These are phyloP conservation scores for Boletus albobrunnescens DNA, from an alignment of 1,284 basidiomycete species.

Conservation along the genomic window DNA sequence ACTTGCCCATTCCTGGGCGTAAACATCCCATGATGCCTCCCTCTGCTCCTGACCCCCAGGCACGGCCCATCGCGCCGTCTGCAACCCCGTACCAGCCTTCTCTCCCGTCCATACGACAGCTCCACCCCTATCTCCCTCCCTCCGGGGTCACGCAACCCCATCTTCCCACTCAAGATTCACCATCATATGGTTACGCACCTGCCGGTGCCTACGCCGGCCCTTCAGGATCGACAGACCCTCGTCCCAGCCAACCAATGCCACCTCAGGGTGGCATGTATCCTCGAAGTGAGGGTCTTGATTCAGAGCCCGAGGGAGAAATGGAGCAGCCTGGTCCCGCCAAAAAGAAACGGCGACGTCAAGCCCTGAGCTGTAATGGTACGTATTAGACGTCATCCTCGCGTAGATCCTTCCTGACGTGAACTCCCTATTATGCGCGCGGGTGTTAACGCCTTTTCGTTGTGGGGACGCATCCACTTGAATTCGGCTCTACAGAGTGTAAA, in stretches of 20 bases:
- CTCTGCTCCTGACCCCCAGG: constrained; percentile 21
- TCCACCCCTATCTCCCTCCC: constrained; percentile 57
- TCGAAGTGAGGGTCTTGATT: constrained; percentile 39
- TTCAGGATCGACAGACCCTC: constrained; percentile 31
- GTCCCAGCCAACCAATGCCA: constrained; percentile 20
- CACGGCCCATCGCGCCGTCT: constrained; percentile 26
- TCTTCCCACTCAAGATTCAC: constrained; percentile 17
- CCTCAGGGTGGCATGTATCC: constrained; percentile 30
- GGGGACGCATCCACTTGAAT: constrained; percentile 1
- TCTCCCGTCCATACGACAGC: constrained; percentile 62
- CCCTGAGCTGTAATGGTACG: constrained; percentile 74
- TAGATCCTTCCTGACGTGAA: constrained; percentile 11
- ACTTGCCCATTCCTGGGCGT: constrained; percentile 32
- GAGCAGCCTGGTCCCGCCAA: constrained; percentile 57
- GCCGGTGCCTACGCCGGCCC: constrained; percentile 20
- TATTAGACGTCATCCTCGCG: constrained; percentile 16
- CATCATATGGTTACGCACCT: constrained; percentile 29
- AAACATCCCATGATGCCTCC: constrained; percentile 25
- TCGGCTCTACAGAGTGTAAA: constrained; percentile 46
- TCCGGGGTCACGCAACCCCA: constrained; percentile 27
- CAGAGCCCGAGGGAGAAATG: constrained; percentile 45
- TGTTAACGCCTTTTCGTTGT: not conserved
- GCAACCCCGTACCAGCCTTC: constrained; percentile 31
- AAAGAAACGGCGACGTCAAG: constrained; percentile 71
- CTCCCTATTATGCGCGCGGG: constrained; percentile 1